Conservation (phyloP, 1,284 basidiomycete genomes). For the Schizophyllum amplum region DNA sequence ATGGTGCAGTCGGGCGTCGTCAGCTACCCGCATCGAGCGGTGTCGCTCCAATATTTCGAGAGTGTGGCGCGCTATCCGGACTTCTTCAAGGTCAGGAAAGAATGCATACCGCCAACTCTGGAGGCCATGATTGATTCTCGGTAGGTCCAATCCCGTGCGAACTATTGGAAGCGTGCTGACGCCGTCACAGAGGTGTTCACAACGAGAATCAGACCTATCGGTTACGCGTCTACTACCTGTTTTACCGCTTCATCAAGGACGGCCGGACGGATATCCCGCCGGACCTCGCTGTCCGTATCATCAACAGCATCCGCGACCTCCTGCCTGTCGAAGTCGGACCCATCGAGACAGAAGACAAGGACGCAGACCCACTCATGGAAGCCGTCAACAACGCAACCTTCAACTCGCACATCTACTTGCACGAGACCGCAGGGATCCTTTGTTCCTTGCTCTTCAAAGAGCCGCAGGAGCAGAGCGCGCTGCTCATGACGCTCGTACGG, state of each 20-base stretch:
- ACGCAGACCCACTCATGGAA: slow-evolving; percentile 64
- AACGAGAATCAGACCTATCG: slow-evolving; percentile 68
- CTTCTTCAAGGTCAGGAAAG: slow-evolving; percentile 90
- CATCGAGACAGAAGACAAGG: slow-evolving; percentile 56
- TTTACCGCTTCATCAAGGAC: slow-evolving; percentile 90
- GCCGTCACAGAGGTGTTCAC: slow-evolving; percentile 74
- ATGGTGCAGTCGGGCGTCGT: slow-evolving; percentile 82
- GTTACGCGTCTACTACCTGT: slow-evolving; percentile 86
- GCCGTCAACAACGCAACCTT: slow-evolving; percentile 73
- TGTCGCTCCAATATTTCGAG: slow-evolving; percentile 94
- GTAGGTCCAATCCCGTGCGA: slow-evolving; percentile 33
- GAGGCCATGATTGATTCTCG: slow-evolving; percentile 83
- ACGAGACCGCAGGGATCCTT: slow-evolving; percentile 86
- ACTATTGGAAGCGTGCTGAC: slow-evolving; percentile 1
- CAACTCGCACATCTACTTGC: slow-evolving; percentile 92
- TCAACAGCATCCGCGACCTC: slow-evolving; percentile 70
- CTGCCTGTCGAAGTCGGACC: slow-evolving; percentile 58
- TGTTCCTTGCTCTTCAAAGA: slow-evolving; percentile 68
- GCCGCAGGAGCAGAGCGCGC: slow-evolving; percentile 63
- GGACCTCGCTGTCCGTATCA: slow-evolving; percentile 64
- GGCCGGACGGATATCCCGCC: slow-evolving; percentile 72
- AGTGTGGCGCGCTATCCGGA: slow-evolving; percentile 88
- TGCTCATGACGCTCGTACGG: slow-evolving; percentile 74
- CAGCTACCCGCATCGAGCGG: slow-evolving; percentile 78
- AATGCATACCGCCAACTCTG: slow-evolving; percentile 79